phyloP scores from a whole-genome alignment of 73 alveolate genomes.

The Effrenium voratum region DNA sequence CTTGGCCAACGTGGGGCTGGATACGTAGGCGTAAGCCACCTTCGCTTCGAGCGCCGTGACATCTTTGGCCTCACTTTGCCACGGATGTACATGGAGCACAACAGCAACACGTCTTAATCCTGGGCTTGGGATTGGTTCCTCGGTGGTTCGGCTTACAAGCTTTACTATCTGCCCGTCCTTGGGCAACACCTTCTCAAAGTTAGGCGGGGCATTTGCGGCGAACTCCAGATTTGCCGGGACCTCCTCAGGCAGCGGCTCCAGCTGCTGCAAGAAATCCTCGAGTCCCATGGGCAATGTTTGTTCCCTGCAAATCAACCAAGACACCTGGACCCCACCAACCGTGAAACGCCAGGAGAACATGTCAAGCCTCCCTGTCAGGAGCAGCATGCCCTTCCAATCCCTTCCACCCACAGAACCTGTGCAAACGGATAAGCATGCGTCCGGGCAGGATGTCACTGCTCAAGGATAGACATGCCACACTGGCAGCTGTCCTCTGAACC shows the following conservation, averaged over 20 bases:
- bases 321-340: too few relatives aligned
- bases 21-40: slow-evolving; percentile 47
- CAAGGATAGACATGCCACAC: too few relatives aligned
- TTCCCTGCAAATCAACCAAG: too few relatives aligned
- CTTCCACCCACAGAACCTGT: too few relatives aligned
- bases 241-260: background rate
- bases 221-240: background rate
- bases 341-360: too few relatives aligned
- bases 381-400: too few relatives aligned
- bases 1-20: slow-evolving; percentile 73
- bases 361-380: too few relatives aligned
- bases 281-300: too few relatives aligned
- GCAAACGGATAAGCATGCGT: too few relatives aligned
- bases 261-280: slow-evolving; percentile 37
- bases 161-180: background rate
- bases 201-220: background rate
- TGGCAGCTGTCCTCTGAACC: too few relatives aligned
- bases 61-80: background rate
- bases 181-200: background rate
- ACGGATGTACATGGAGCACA: background rate
- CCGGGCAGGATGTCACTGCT: too few relatives aligned
- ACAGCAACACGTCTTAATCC: background rate
- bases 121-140: background rate
- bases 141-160: background rate
- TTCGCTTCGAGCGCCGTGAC: slow-evolving; percentile 38